Evolutionary conservation across 148 eudicot genomes (phyloP).

Genomic region (Beta vulgaris): DNA sequence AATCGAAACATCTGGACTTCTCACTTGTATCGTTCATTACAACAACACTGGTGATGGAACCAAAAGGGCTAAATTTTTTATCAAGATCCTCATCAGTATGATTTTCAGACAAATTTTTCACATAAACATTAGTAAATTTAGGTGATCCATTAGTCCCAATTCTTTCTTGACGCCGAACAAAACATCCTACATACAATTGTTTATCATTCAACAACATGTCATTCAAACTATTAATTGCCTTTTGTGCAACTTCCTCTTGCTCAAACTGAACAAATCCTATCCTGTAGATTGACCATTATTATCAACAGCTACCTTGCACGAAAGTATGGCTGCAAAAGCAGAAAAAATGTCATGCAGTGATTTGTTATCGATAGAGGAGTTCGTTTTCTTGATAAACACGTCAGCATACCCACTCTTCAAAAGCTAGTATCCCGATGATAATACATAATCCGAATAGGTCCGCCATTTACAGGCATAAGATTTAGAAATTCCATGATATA

Average conservation of each 20-base stretch:
- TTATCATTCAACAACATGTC: slow-evolving; percentile 69
- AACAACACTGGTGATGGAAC: slow-evolving; percentile 53
- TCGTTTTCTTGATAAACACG: slow-evolving; percentile 59
- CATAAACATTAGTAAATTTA: slow-evolving; percentile 65
- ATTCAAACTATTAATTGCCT: slow-evolving; percentile 47
- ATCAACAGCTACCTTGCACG: slow-evolving; percentile 64
- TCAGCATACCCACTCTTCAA: slow-evolving; percentile 57
- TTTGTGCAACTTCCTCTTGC: slow-evolving; percentile 49
- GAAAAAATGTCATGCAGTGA: slow-evolving; percentile 51
- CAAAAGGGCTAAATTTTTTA: slow-evolving; percentile 42
- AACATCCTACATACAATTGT: slow-evolving; percentile 52
- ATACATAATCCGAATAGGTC: slow-evolving; percentile 60
- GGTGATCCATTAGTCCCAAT: slow-evolving; percentile 24
- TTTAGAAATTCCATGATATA: slow-evolving; percentile 50
- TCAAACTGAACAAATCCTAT: slow-evolving; percentile 66
- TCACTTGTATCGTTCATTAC: slow-evolving; percentile 57
- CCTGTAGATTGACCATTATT: slow-evolving; percentile 54
- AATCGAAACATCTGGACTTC: slow-evolving; percentile 56
- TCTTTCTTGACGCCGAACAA: slow-evolving; percentile 50
- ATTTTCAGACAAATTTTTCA: slow-evolving; percentile 47
- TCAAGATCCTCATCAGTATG: slow-evolving; percentile 44
- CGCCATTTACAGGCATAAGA: slow-evolving; percentile 51
- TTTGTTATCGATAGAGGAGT: slow-evolving; percentile 50
- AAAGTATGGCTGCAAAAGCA: slow-evolving; percentile 53
- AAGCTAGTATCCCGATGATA: slow-evolving; percentile 67